Percentiles rank a stretch among this genome's conserved stretches.
Evolutionary conservation across 352 stramenopile species (phyloP).

Genomic region (Globisporangium cederbergense): DNA sequence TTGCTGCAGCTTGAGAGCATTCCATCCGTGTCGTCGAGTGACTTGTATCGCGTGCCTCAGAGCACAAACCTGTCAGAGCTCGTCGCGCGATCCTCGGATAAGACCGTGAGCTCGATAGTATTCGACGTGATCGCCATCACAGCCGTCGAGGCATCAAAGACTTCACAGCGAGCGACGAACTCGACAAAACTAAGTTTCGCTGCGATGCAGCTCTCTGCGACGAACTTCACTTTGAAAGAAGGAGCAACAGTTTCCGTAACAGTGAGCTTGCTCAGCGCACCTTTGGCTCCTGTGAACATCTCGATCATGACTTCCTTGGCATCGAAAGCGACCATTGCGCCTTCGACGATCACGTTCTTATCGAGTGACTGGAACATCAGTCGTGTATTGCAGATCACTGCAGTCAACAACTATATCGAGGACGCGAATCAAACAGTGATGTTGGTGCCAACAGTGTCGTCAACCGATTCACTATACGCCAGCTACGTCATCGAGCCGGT

Average conservation of each 20-base stretch:
- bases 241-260: conserved; percentile 17
- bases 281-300: conserved; percentile 28
- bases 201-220: conserved; percentile 33
- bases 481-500: conserved; percentile 19
- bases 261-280: conserved; percentile 40
- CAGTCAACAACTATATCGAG: conserved; percentile 54
- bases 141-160: conserved; percentile 31
- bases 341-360: conserved; percentile 28
- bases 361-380: conserved; percentile 29
- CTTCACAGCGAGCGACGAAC: conserved; percentile 27
- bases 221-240: conserved; percentile 45
- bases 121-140: conserved; percentile 39
- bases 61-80: conserved; percentile 27
- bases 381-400: conserved; percentile 32
- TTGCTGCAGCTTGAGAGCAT: conserved; percentile 27
- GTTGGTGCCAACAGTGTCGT: conserved; percentile 25
- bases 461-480: conserved; percentile 36
- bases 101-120: conserved; percentile 24
- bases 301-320: conserved; percentile 29
- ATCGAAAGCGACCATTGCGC: conserved; percentile 26
- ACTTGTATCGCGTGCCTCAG: conserved; percentile 32
- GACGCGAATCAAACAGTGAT: conserved; percentile 27
- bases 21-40: conserved; percentile 24
- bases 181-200: conserved; percentile 31
- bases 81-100: conserved; percentile 21